These are phyloP conservation scores for Ulvella scutata DNA, from an alignment of 139 green algal species.

Conservation along the genomic window DNA sequence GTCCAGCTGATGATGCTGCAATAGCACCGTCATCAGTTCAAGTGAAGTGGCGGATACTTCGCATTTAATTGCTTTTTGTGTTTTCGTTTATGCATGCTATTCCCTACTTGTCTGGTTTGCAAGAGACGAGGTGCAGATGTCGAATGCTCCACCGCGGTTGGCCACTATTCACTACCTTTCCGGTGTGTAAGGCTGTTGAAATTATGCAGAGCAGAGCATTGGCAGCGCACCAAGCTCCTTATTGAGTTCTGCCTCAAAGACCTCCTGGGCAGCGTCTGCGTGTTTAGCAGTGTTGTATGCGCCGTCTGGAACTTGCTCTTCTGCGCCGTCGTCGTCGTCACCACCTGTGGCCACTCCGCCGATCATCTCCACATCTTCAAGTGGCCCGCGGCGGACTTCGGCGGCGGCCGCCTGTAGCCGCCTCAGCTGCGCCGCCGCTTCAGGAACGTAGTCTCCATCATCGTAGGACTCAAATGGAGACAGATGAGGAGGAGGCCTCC, in stretches of 20 bases:
- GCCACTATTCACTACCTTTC: no score
- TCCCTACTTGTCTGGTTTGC: no score
- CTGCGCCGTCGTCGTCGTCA: background rate
- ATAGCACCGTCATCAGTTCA: no score
- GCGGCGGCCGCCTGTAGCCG: slow-evolving; percentile 43
- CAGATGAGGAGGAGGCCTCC: slow-evolving; percentile 79
- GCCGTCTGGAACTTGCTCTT: background rate
- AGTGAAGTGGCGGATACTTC: no score
- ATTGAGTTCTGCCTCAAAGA: slow-evolving; percentile 41
- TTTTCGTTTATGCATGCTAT: no score
- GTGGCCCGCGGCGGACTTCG: slow-evolving; percentile 21
- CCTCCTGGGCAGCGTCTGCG: slow-evolving; percentile 22
- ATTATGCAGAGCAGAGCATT: no score
- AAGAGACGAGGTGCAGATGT: no score
- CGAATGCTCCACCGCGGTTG: no score
- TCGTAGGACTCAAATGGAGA: slow-evolving; percentile 90
- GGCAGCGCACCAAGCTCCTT: slow-evolving; percentile 35
- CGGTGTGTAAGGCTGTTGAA: no score
- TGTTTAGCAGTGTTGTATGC: slow-evolving; percentile 11
- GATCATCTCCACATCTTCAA: slow-evolving; percentile 13
- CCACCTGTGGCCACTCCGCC: slow-evolving; percentile 9
- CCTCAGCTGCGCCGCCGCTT: slow-evolving; percentile 14
- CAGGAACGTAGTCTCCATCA: slow-evolving; percentile 86
- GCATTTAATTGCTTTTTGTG: no score
- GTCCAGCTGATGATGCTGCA: no score